Conservation (phyloP, 768 basidiomycete species). For the Boletus subparvulus region DNA sequence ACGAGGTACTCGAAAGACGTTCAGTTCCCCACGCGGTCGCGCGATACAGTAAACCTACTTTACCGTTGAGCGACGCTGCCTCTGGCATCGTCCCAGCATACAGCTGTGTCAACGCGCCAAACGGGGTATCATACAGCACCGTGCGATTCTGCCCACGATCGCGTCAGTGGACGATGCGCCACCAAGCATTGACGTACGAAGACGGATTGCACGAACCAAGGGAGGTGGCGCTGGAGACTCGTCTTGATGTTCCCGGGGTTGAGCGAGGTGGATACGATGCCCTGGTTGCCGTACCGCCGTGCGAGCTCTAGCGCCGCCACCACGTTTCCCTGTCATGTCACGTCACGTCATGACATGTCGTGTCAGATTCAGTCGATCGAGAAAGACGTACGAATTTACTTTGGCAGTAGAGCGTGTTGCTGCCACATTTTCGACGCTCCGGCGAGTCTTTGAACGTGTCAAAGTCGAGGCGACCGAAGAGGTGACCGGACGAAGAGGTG, state of each 20-base stretch:
- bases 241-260: conserved; percentile 45
- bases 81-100: conserved; percentile 38
- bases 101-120: no score
- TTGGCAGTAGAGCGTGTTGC: conserved; percentile 31
- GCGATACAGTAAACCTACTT: conserved; percentile 30
- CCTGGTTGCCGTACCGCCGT: conserved; percentile 44
- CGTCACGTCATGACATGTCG: not conserved
- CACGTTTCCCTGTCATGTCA: conserved; percentile 39
- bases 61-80: conserved; percentile 38
- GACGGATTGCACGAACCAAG: conserved; percentile 1
- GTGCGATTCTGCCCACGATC: conserved; percentile 13
- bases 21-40: not conserved
- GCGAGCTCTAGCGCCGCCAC: conserved; percentile 47
- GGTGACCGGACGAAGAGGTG: conserved; percentile 42
- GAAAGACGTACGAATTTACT: conserved; percentile 45
- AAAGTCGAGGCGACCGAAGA: conserved; percentile 37
- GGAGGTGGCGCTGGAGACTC: conserved; percentile 30
- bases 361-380: not conserved
- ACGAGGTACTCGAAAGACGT: no score
- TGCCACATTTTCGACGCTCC: conserved; percentile 20
- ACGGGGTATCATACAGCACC: conserved; percentile 25
- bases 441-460: conserved; percentile 41
- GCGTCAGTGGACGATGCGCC: not conserved
- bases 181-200: conserved; percentile 9
- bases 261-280: conserved; percentile 45